Evolutionary conservation across 192 early-diverging fungal genomes (phyloP), one percentile per base, ranked within the genome.

Genomic region (Linnemannia zychae): DNA sequence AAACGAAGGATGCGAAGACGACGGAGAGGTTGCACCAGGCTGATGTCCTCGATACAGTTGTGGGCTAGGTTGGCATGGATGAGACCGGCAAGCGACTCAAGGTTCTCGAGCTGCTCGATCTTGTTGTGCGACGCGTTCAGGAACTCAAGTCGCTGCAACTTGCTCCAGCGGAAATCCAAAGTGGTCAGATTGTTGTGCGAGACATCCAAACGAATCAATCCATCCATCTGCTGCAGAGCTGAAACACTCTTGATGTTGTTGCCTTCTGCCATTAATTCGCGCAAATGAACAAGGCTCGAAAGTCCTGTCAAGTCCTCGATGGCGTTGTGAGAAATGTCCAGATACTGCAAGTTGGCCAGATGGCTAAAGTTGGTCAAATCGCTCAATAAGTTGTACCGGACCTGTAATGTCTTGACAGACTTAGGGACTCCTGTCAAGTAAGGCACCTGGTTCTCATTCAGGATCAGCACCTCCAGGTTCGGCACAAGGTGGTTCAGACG

Each of bases 31-130:
- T 84, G 72, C 22, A 87, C 63, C 7, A 91, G 31, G 15, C 76
- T 78, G n/a, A 91, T 87, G 47, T 74, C 78, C 46, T 88, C 84
- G 48, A 91, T 91, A 38, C 83, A 76, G 60, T 91, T 91, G 47
- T 88, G 74, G 22, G 88, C 87, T 12, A 90, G 76, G 44, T 91
- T 89, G 33, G 87, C 74, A 60, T 86, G 78, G 38, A 78, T 79
- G 28, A 91, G 81, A 6, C 80, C 79, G 36, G 46, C 46, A 15
- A 90, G 67, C 7, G 74, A 76, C 71, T 90, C 81, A 6, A 89
- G 60, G 18, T 75, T 76, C 17, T 90, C 86, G 24, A 90, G 46
- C 60, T 83, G 72, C 67, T 87, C 74, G 18, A 91, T 88, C 20
- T 81, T 77, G 74, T 91, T 91, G 66, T 82, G 65, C 4, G 90